A percentile compares a stretch with the other conserved stretches of the same genome.
These are phyloP conservation scores for Fusarium euwallaceae DNA, from an alignment of 2,329 filamentous ascomycete species.

Conservation along the genomic window DNA sequence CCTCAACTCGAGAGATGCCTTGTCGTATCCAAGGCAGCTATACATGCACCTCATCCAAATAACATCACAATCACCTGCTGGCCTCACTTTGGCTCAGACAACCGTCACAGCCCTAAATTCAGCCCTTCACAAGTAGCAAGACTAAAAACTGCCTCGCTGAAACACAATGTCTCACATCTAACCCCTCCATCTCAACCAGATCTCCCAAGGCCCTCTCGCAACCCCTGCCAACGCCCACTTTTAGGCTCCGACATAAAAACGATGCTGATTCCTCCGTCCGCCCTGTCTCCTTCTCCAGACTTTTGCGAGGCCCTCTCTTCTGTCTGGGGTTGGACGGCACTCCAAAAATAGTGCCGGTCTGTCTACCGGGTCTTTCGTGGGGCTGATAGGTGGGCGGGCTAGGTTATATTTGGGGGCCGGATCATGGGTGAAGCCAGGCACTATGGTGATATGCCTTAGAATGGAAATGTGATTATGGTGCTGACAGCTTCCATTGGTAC, in stretches of 20 bases:
- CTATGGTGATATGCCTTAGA: neutral
- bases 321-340: neutral
- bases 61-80: neutral
- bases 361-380: neutral
- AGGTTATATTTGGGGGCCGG: neutral
- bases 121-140: neutral
- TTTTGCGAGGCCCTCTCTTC: neutral
- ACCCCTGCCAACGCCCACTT: conserved; percentile 12
- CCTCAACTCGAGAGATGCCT: neutral
- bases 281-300: conserved; percentile 15
- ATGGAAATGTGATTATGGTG: neutral
- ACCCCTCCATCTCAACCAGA: neutral
- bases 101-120: neutral
- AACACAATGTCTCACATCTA: neutral
- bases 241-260: conserved; percentile 36
- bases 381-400: neutral
- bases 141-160: neutral
- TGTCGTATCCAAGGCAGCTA: conserved; percentile 4
- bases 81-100: neutral
- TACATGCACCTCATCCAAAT: neutral
- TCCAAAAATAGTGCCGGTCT: neutral
- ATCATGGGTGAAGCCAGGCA: neutral
- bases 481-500: neutral
- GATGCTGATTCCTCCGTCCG: conserved; percentile 28
- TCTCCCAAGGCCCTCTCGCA: neutral